Conservation (phyloP, 139 green algal genomes). For the Micractinium sp. region DNA sequence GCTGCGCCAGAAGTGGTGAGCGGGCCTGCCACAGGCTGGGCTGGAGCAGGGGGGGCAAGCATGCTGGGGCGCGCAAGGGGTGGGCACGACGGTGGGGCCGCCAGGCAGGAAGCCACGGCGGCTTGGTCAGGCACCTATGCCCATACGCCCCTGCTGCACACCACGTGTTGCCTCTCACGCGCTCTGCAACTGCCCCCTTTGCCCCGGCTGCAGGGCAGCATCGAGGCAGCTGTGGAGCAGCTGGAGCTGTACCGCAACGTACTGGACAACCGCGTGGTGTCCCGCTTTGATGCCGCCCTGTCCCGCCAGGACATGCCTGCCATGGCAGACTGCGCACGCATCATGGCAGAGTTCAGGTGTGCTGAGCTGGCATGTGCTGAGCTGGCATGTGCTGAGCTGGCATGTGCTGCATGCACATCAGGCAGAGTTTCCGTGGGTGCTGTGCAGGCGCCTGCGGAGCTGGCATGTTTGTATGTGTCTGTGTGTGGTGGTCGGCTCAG, state of each 20-base stretch:
- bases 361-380: slow-evolving; percentile 8
- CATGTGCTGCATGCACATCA: too few species aligned
- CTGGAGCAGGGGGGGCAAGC: background rate
- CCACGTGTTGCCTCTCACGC: background rate
- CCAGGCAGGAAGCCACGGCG: background rate
- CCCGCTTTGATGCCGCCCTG: slow-evolving; percentile 67
- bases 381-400: background rate
- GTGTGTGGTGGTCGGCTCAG: too few species aligned
- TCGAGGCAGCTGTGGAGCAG: slow-evolving; percentile 42
- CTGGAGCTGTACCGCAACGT: slow-evolving; percentile 68
- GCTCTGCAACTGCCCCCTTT: background rate
- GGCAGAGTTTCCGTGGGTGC: background rate
- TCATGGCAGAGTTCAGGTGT: slow-evolving; percentile 68
- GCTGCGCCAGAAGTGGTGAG: background rate
- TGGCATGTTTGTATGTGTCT: too few species aligned
- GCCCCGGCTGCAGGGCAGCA: slow-evolving; percentile 20
- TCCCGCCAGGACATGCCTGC: slow-evolving; percentile 43
- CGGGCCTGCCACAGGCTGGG: too few species aligned
- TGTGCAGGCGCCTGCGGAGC: too few species aligned
- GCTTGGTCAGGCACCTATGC: background rate
- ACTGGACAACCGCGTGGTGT: slow-evolving; percentile 73
- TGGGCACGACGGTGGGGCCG: background rate
- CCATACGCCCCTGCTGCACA: too few species aligned
- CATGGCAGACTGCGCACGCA: slow-evolving; percentile 69
- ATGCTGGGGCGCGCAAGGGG: background rate